Evolutionary conservation across 371 early-diverging fungal species (phyloP), one percentile per base, ranked within the genome.

Genomic region (Mortierella sp.): DNA sequence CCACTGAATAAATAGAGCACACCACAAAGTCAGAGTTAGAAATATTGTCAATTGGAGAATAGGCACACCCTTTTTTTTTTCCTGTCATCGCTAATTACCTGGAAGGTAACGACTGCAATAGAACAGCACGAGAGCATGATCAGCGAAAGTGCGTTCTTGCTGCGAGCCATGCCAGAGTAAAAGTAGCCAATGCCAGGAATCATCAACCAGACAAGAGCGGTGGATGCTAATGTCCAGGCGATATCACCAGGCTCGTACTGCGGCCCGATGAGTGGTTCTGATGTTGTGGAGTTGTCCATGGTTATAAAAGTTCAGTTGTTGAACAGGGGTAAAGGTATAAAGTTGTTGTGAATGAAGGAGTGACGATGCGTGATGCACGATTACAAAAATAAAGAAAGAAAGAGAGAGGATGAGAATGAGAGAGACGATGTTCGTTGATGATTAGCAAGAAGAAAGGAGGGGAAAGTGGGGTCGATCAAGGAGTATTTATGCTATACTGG

Each of bases 91-190:
- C 41, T 58, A 24, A 9, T n/a, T 77, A 77, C 78, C 78, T 78
- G 79, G 21, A 78, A 22, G 13, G 70, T 63, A n/a, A 78, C 79
- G 47, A 78, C 79, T 11, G 80, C 80, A 47, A 80, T 40, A 21
- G 80, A 80, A 36, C 80, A 80, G 69, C 74, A 80, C 22, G 74
- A 74, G 52, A 80, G 69, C 80, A 80, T 80, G 65, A 80, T 80
- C 57, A 80, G 41, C 1, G 80, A 80, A 1, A 78, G 78, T 1
- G 78, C 78, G 48, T 78, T 94, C 85, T 95, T 95, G 80, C 87
- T 85, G 45, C 96, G 87, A 32, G 95, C 93, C 93, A 97, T 90
- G 21, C 98, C 98, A 70, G 94, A 92, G 81, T 97, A 97, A 74
- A 96, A 96, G 84, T 93, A 95, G 19, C 96, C 96, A 43, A 94